These are phyloP conservation scores for Tarenaya hassleriana DNA, from an alignment of 345 rosid genomes.

Conservation along the genomic window DNA sequence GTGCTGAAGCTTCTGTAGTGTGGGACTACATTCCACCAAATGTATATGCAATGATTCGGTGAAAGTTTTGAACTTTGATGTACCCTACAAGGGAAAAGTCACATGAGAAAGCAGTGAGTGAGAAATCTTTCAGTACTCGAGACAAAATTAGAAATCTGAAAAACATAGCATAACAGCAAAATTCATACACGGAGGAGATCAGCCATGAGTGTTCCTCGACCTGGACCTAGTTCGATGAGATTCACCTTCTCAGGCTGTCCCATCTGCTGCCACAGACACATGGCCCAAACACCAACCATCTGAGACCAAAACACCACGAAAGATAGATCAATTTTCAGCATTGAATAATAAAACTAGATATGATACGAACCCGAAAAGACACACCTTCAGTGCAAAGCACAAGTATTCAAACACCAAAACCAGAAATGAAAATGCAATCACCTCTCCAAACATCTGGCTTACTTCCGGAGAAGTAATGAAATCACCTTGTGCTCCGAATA, in stretches of 20 bases:
- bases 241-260: constrained; percentile 68
- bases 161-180: constrained; percentile 9
- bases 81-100: constrained; percentile 45
- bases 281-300: constrained; percentile 88
- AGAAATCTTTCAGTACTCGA: not conserved
- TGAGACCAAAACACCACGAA: constrained; percentile 21
- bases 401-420: not conserved
- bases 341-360: not conserved
- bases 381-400: too few relatives aligned
- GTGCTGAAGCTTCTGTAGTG: constrained; percentile 66
- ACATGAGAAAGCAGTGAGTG: constrained; percentile 7
- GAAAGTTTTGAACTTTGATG: constrained; percentile 63
- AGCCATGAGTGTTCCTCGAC: constrained; percentile 89
- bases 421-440: constrained; percentile 19
- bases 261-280: constrained; percentile 97
- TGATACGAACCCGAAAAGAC: constrained; percentile 1
- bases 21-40: constrained; percentile 88
- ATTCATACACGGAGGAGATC: constrained; percentile 79
- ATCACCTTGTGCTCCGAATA: constrained; percentile 91
- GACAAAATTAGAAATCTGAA: constrained; percentile 13
- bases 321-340: not conserved
- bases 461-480: constrained; percentile 98
- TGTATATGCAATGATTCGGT: constrained; percentile 73
- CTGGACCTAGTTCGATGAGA: constrained; percentile 93
- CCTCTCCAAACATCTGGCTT: constrained; percentile 97